A percentile compares a stretch with the other conserved stretches of the same genome.
Evolutionary conservation across 2,329 filamentous ascomycete genomes (phyloP).

Genomic region (Phialophora verrucosa): DNA sequence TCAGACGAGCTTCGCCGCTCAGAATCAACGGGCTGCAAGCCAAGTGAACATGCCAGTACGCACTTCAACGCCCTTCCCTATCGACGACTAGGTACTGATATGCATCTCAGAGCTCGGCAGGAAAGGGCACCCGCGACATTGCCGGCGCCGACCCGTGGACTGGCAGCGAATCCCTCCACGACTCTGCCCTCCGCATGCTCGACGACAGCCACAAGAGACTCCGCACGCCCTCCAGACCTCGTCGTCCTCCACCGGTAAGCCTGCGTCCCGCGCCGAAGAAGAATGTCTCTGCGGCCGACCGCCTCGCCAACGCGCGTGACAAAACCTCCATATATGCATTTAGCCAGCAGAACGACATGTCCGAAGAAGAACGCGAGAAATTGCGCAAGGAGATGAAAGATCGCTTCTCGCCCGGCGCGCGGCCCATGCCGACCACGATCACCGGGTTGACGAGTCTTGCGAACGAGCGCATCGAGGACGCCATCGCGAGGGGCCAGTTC

Average conservation of each 20-base stretch:
- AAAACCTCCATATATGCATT: conserved; percentile 61
- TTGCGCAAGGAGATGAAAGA: conserved; percentile 77
- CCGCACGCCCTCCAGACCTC: conserved; percentile 50
- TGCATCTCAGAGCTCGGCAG: conserved; percentile 59
- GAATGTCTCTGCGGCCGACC: conserved; percentile 52
- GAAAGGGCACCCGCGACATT: conserved; percentile 69
- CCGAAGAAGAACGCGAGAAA: conserved; percentile 73
- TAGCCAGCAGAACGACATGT: conserved; percentile 63
- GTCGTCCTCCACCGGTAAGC: conserved; percentile 46
- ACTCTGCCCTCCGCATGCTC: conserved; percentile 81
- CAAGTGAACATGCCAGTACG: conserved; percentile 59
- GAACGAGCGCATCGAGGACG: conserved; percentile 91
- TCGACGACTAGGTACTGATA: conserved; percentile 3
- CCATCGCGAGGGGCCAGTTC: conserved; percentile 90
- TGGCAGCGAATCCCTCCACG: conserved; percentile 74
- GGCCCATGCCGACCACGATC: conserved; percentile 76
- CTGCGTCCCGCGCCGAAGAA: conserved; percentile 55
- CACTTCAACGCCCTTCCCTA: conserved; percentile 1
- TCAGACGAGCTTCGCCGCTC: conserved; percentile 59
- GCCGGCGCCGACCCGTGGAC: conserved; percentile 76
- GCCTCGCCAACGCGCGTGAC: conserved; percentile 65
- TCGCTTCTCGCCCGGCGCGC: conserved; percentile 74
- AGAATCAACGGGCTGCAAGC: conserved; percentile 61
- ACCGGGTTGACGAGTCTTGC: conserved; percentile 81
- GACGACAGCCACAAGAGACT: conserved; percentile 66